phyloP scores from a whole-genome alignment of 345 rosid genomes.

The Diplotaxis tenuifolia region DNA sequence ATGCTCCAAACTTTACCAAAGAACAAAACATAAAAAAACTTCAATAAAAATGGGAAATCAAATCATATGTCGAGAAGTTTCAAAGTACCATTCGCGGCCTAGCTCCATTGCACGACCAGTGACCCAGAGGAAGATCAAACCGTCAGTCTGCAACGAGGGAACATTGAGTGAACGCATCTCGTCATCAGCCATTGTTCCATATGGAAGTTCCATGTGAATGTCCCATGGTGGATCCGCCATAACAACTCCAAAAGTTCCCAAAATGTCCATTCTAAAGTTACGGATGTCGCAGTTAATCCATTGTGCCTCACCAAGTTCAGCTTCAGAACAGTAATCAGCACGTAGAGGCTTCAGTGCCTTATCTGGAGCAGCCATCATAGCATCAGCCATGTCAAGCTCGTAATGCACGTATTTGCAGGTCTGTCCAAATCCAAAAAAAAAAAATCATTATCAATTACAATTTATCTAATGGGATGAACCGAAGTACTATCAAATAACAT shows the following conservation, averaged over 20 bases:
- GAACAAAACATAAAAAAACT: background rate
- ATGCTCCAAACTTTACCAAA: conserved; percentile 60
- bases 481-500: background rate
- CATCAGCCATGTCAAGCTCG: conserved; percentile 88
- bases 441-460: background rate
- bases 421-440: conserved; percentile 38
- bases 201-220: conserved; percentile 99
- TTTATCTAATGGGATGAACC: background rate
- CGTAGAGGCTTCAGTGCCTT: conserved; percentile 82
- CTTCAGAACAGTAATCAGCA: conserved; percentile 95
- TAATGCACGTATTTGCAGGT: conserved; percentile 99
- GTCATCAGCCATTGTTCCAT: conserved; percentile 99
- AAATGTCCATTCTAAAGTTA: conserved; percentile 85
- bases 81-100: conserved; percentile 88
- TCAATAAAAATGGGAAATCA: background rate
- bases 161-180: conserved; percentile 99
- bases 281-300: conserved; percentile 98
- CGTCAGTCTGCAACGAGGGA: conserved; percentile 97
- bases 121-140: conserved; percentile 96
- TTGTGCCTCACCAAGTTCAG: conserved; percentile 96
- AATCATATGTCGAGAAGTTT: background rate
- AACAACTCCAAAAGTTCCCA: conserved; percentile 94
- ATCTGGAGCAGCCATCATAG: conserved; percentile 57
- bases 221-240: conserved; percentile 99
- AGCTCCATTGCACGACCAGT: conserved; percentile 99